These are phyloP conservation scores for Aspergillus carbonarius DNA, from an alignment of 2,329 filamentous ascomycete genomes.

Conservation along the genomic window DNA sequence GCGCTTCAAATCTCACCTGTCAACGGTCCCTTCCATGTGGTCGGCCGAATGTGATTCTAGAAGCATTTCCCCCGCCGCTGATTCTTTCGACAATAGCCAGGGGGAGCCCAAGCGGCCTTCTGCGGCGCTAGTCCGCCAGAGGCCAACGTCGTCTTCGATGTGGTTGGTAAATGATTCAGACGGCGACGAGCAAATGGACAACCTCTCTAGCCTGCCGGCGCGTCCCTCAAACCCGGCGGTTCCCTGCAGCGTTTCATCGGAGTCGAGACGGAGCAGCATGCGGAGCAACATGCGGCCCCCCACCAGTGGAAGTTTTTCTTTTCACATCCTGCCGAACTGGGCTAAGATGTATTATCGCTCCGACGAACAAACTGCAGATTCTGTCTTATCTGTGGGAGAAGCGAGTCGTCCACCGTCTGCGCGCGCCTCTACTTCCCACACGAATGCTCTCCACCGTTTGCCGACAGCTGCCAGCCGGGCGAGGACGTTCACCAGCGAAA, in stretches of 20 bases:
- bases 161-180: conserved; percentile 37
- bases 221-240: conserved; percentile 33
- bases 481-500: conserved; percentile 26
- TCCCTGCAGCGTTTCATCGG: conserved; percentile 46
- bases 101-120: conserved; percentile 25
- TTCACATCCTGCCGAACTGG: conserved; percentile 49
- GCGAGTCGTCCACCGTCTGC: conserved; percentile 29
- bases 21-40: conserved; percentile 46
- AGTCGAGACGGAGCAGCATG: conserved; percentile 37
- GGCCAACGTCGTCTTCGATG: conserved; percentile 29
- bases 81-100: conserved; percentile 20
- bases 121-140: conserved; percentile 25
- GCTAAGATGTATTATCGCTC: conserved; percentile 68
- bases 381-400: conserved; percentile 43
- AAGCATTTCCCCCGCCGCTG: conserved; percentile 23
- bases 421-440: conserved; percentile 32
- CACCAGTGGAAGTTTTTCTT: conserved; percentile 47
- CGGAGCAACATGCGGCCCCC: conserved; percentile 38
- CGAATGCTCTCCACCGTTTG: conserved; percentile 31
- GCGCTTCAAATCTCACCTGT: conserved; percentile 45
- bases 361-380: conserved; percentile 55
- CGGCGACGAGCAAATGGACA: conserved; percentile 37
- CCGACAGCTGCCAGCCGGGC: conserved; percentile 32
- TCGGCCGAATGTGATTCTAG: conserved; percentile 36
- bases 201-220: conserved; percentile 35